Base-by-base conservation (phyloP, 768 basidiomycete species). In the Ramaria sp. region DNA sequence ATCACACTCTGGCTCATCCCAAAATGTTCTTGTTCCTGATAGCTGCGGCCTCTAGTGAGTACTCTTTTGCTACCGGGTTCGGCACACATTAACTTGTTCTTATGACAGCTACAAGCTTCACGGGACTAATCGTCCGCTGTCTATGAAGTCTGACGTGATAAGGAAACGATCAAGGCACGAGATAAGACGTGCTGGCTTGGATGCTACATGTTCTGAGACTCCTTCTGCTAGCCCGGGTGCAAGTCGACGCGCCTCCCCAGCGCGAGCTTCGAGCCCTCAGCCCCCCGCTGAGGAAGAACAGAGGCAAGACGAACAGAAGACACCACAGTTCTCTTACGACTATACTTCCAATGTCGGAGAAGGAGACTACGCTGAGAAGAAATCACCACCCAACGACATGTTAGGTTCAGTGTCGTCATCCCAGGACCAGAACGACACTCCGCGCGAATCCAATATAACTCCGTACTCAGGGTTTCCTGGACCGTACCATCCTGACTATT, bases 61-160 rank as follows among this genome's bases (percentile, higher is more conserved):
- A 47, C 34, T 53, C 30, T 27, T 15, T n/a, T 27, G 33, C 33
- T 30, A 34, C 24, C 38, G 2, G 22, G 31, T 38, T 15, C 15
- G 30, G 31, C 10, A 54, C 19, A n/a, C 17, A 13, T 61, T 51
- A 63, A 19, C 59, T 63, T 53, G 12, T 54, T 37, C 34, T 20
- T 46, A 34, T 57, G 39, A 24, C 53, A 80, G 78, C 65, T 88
- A 88, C 71, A 91, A 91, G 68, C 73, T 91, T 1, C 88, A 91
- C 67, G 89, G 90, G 17, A 84, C 88, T 19, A 83, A 86, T 1
- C 83, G 90, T 24, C 90, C 90, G 1, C 88, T 91, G 59, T 88
- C 86, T 7, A 91, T 92, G 89, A 91, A 91, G 67, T 90, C 88
- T 4, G 90, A 92, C 61, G 83, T 91, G 37, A 89, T 92, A 62